Evolutionary conservation across 805 yeast species (phyloP).

Genomic region (Lachancea quebecensis): DNA sequence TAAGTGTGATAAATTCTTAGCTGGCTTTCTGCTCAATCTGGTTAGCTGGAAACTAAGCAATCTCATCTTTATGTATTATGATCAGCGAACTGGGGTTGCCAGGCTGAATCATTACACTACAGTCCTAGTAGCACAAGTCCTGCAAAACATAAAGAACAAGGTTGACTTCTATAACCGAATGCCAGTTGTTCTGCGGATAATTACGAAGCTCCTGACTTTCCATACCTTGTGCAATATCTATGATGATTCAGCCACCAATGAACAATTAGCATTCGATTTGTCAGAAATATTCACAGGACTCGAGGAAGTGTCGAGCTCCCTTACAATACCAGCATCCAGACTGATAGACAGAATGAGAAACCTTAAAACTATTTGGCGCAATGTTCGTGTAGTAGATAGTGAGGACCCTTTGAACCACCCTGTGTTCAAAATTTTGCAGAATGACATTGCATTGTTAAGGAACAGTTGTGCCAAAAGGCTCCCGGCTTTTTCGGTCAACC

Average conservation of each 20-base stretch:
- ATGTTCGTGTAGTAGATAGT: slow-evolving; percentile 17
- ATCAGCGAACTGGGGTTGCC: slow-evolving; percentile 14
- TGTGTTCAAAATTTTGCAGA: slow-evolving; percentile 20
- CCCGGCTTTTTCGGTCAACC: neutral
- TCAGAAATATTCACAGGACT: slow-evolving; percentile 16
- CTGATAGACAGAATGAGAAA: slow-evolving; percentile 17
- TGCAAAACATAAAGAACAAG: slow-evolving; percentile 14
- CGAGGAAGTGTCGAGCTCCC: slow-evolving; percentile 13
- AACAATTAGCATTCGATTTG: slow-evolving; percentile 17
- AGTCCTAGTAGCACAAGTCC: slow-evolving; percentile 16
- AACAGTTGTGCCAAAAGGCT: neutral
- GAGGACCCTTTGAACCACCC: slow-evolving; percentile 21
- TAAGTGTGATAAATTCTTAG: slow-evolving; percentile 21
- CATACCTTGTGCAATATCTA: slow-evolving; percentile 23
- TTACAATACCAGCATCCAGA: slow-evolving; percentile 9
- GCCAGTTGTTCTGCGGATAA: slow-evolving; percentile 18
- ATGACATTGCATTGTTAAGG: slow-evolving; percentile 18
- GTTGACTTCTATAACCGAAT: slow-evolving; percentile 17
- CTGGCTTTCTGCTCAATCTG: slow-evolving; percentile 14
- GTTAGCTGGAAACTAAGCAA: slow-evolving; percentile 27
- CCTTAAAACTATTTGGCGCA: slow-evolving; percentile 20
- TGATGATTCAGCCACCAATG: slow-evolving; percentile 13
- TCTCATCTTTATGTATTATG: slow-evolving; percentile 19
- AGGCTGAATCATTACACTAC: slow-evolving; percentile 16
- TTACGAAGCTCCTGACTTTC: slow-evolving; percentile 21